Base-by-base conservation (phyloP, 495 filamentous ascomycete genomes). In the Tuber borchii region DNA sequence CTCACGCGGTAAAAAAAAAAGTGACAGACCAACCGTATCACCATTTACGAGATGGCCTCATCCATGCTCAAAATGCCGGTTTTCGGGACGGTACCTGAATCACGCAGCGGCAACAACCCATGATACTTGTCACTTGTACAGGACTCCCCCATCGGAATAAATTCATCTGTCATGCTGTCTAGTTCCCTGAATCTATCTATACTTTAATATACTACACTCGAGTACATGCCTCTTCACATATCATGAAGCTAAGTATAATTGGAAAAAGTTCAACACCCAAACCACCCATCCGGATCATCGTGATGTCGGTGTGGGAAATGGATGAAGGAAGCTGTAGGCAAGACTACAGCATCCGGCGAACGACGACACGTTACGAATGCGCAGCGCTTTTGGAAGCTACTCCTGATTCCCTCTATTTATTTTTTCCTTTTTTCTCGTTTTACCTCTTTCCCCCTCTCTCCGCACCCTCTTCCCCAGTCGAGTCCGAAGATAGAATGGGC, bases 71-170 rank as follows among this genome's bases (percentile, higher is more conserved):
- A 65, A 26, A 65, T 65, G 56, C 56, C 12, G 14, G 26, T 34
- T 65, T 17, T 65, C 56, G 26, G 56, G 16, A 65, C 56, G 56
- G 56, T 65, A 65, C 56, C 56, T 65, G 56, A 65, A 65, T 34
- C 26, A 65, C 14, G 56, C 26, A 65, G 56, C 45, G 4, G 45
- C 56, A 65, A 34, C 56, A 65, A 26, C 26, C 26, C 56, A 65
- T 65, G 31, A 14, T 12, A 61, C 51, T 14, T 61, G n/a, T 61
- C 51, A 22, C 51, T 61, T 61, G n/a, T 65, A 10, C 22, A 56
- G 48, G 48, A n/a, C 48, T 56, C 1, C 56, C 56, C 56, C 56
- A 34, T 65, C 26, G 56, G 26, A 34, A 65, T 34, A 31, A 14
- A 12, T 65, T 65, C 17, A 5, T 65, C 56, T 7, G 19, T 19